Percentiles rank a stretch among this genome's conserved stretches.
phyloP scores from a whole-genome alignment of 805 yeast species.

The Blastobotrys peoriensis region DNA sequence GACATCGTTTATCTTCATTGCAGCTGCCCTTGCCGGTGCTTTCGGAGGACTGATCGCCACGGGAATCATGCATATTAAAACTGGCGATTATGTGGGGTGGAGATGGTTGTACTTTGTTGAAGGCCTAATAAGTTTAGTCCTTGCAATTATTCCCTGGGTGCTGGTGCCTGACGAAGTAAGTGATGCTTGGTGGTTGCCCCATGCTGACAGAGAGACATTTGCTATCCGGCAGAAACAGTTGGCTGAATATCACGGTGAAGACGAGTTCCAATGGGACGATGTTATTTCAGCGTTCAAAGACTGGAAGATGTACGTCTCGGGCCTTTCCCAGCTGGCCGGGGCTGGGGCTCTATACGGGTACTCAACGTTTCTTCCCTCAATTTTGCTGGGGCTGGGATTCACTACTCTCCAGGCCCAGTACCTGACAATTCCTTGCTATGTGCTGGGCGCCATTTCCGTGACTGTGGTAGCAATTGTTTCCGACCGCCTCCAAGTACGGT shows the following conservation, averaged over 20 bases:
- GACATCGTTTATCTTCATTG: conserved; percentile 33
- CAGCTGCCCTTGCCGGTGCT: conserved; percentile 41
- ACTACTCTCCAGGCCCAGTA: conserved; percentile 37
- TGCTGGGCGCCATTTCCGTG: conserved; percentile 45
- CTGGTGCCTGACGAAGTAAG: conserved; percentile 38
- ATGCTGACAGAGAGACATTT: conserved; percentile 35
- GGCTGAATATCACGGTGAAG: conserved; percentile 33
- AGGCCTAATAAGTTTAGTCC: conserved; percentile 38
- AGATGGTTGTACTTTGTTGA: conserved; percentile 47
- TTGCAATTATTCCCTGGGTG: conserved; percentile 22
- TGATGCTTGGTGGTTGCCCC: conserved; percentile 36
- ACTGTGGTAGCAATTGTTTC: conserved; percentile 12
- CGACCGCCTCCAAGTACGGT: conserved; percentile 1
- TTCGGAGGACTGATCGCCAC: conserved; percentile 44
- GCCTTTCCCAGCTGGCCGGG: conserved; percentile 40
- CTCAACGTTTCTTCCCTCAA: conserved; percentile 41
- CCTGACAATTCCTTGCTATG: conserved; percentile 40
- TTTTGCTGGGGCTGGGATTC: conserved; percentile 41
- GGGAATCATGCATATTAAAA: conserved; percentile 38
- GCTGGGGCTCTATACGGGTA: conserved; percentile 39
- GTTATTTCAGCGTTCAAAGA: conserved; percentile 34
- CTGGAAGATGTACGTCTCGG: conserved; percentile 32
- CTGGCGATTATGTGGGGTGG: conserved; percentile 40
- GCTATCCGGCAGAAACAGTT: conserved; percentile 32
- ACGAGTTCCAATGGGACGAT: conserved; percentile 29